phyloP scores from a whole-genome alignment of 768 basidiomycete species.

The Pulveroboletus sp. region DNA sequence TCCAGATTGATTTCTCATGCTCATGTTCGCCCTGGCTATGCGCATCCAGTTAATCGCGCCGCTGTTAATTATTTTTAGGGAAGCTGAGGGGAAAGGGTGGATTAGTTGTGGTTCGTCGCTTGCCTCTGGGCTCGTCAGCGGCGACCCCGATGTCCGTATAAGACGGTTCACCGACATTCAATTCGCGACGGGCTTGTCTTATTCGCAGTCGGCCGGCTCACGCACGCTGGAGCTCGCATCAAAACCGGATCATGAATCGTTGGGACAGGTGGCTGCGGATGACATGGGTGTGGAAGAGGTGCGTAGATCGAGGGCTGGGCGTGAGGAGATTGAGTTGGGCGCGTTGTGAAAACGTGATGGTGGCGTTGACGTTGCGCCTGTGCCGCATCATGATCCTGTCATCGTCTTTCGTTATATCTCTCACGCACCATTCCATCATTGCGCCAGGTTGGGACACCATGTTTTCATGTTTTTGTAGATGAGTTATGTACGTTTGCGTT shows the following conservation, averaged over 20 bases:
- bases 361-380: neutral
- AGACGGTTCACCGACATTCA: slow-evolving; percentile 22
- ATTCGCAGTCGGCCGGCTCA: neutral
- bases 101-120: slow-evolving; percentile 16
- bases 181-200: slow-evolving; percentile 16
- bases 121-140: neutral
- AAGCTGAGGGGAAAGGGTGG: slow-evolving; percentile 38
- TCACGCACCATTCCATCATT: no score
- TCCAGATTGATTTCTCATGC: neutral
- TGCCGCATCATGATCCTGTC: no score
- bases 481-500: no score
- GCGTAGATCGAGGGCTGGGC: slow-evolving; percentile 29
- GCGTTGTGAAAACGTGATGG: neutral
- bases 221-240: slow-evolving; percentile 4
- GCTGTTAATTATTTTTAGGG: slow-evolving; percentile 37
- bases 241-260: slow-evolving; percentile 4
- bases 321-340: slow-evolving; percentile 39
- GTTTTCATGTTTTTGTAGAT: no score
- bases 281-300: slow-evolving; percentile 61
- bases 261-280: neutral
- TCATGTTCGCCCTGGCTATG: neutral
- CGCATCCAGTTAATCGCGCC: slow-evolving; percentile 34
- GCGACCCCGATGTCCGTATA: slow-evolving; percentile 10
- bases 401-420: no score
- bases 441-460: no score